phyloP scores from a whole-genome alignment of 129 eudicot genomes.

The Helichrysum umbraculigerum region DNA sequence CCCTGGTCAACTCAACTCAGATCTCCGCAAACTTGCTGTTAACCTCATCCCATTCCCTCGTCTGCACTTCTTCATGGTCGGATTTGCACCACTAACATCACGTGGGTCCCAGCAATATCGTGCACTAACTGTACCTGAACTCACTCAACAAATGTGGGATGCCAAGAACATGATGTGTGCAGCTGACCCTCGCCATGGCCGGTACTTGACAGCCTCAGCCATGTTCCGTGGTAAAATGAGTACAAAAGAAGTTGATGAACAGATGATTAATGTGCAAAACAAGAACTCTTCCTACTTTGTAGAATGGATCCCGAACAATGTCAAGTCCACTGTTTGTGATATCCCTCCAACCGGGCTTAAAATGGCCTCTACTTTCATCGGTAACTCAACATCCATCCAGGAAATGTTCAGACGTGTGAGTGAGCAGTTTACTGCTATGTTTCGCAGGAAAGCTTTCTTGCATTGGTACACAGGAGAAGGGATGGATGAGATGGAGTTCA shows the following conservation, averaged over 20 bases:
- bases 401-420: slow-evolving; percentile 67
- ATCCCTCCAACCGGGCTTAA: slow-evolving; percentile 69
- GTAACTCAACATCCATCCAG: slow-evolving; percentile 65
- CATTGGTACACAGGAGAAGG: slow-evolving; percentile 82
- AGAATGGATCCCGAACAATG: slow-evolving; percentile 74
- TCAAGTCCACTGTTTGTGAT: slow-evolving; percentile 76
- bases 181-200: slow-evolving; percentile 57
- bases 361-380: slow-evolving; percentile 76
- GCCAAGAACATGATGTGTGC: slow-evolving; percentile 63
- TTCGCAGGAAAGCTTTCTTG: slow-evolving; percentile 69
- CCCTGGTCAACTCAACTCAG: slow-evolving; percentile 77
- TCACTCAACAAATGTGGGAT: slow-evolving; percentile 64
- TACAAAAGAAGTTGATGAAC: slow-evolving; percentile 63
- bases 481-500: slow-evolving; percentile 77
- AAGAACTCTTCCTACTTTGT: slow-evolving; percentile 75
- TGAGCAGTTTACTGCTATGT: slow-evolving; percentile 73
- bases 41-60: slow-evolving; percentile 65
- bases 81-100: slow-evolving; percentile 58
- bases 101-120: slow-evolving; percentile 66
- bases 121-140: slow-evolving; percentile 54
- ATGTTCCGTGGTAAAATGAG: slow-evolving; percentile 70
- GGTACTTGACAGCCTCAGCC: slow-evolving; percentile 63
- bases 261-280: slow-evolving; percentile 73
- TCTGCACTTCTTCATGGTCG: slow-evolving; percentile 64
- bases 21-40: slow-evolving; percentile 61